Evolutionary conservation across 1,139 yeast genomes (phyloP), one percentile per base, ranked within the genome.

Genomic region (Debaryomyces sp.): DNA sequence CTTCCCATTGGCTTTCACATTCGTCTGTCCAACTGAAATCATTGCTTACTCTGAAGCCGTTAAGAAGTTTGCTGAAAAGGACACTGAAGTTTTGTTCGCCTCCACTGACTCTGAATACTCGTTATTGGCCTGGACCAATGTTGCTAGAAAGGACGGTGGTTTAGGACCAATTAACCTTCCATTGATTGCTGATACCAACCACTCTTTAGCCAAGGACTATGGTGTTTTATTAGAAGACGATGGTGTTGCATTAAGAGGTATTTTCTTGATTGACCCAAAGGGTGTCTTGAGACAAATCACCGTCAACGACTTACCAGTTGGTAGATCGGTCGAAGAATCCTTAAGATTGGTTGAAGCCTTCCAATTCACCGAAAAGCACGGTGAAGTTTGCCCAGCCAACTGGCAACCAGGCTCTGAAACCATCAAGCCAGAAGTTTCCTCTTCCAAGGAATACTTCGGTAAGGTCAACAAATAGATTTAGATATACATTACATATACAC

Each of bases 301-400:
- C 77, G 81, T 92, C 82, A 92, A 94, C 82, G 97, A 94, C 74
- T 87, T 92, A 73, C 97, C 98, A 71, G 99, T 94, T 62, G 99
- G 99, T 74, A 91, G 99, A 84, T 88, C 90, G 65, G 98, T 92
- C 60, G 97, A 91, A 60, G 99, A 94, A 82, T 88, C 97, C 61
- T 81, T 89, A 70, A 91, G 99, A 87, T 85, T 94, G 72, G 84
- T 94, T 60, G 98, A 94, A 72, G 98, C 54, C 23, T 51, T 90
- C 95, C 95, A 89, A 78, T 89, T 90, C 89, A 86, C 94, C 63
- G 96, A 89, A 73, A 85, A 87, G 81, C 77, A 89, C 82, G 96
- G 97, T 76, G 96, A 94, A 78, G 98, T 94, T 61, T 89, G 96
- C 79, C 97, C 97, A 65, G 97, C 98, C 73, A 92, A 91, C 95